Evolutionary conservation across 495 filamentous ascomycete species (phyloP).

Genomic region (Letharia columbiana): DNA sequence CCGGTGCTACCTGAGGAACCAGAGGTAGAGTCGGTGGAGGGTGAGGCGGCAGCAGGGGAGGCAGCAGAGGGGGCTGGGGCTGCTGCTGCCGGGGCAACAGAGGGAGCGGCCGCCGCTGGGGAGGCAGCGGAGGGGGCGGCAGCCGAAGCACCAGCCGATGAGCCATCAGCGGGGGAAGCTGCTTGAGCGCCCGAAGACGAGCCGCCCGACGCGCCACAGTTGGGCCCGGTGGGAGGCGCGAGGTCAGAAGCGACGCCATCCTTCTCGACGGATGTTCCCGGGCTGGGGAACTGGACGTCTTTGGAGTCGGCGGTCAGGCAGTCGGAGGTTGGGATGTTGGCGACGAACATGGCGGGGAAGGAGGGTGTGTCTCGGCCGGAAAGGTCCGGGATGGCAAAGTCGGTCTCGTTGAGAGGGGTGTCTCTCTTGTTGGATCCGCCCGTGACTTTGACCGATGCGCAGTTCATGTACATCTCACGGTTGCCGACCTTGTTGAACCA

Average conservation of each 20-base stretch:
- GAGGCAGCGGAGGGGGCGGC: neutral
- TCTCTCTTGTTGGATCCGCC: constrained; percentile 34
- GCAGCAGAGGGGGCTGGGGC: neutral
- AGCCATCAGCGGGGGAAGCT: neutral
- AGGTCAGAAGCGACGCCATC: neutral
- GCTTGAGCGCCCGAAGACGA: constrained; percentile 1
- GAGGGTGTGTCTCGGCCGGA: constrained; percentile 16
- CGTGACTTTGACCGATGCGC: constrained; percentile 45
- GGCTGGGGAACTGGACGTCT: constrained; percentile 21
- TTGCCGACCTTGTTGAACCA: constrained; percentile 51
- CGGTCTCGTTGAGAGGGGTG: constrained; percentile 2
- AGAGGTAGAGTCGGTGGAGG: neutral
- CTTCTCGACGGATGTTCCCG: constrained; percentile 19
- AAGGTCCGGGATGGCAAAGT: constrained; percentile 11
- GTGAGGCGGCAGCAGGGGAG: neutral
- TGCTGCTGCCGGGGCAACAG: neutral
- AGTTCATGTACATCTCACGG: constrained; percentile 56
- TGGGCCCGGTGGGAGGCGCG: neutral
- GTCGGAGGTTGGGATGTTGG: constrained; percentile 41
- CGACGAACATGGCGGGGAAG: constrained; percentile 48
- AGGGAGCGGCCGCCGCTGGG: neutral
- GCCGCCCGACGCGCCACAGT: neutral
- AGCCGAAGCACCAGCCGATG: neutral
- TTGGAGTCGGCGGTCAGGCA: constrained; percentile 31
- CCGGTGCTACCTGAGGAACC: neutral